A percentile compares a stretch with the other conserved stretches of the same genome.
Conservation (phyloP, 768 basidiomycete genomes). For the Phanerochaete carnosa region DNA sequence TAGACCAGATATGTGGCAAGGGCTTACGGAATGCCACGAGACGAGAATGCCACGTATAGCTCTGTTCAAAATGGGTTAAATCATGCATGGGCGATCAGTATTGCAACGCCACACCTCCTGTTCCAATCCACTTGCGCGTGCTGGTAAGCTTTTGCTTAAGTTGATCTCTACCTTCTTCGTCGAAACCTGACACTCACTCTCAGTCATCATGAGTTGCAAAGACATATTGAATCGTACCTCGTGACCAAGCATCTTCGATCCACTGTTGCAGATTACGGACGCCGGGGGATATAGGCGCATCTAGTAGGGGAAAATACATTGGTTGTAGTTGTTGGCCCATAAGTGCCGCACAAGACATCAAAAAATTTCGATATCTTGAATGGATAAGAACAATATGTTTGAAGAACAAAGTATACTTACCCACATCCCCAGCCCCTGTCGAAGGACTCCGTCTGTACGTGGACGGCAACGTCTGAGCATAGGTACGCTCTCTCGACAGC, state of each 20-base stretch:
- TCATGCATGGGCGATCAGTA: no score
- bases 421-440: constrained; percentile 63
- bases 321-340: constrained; percentile 64
- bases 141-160: constrained; percentile 50
- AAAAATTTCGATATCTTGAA: constrained; percentile 74
- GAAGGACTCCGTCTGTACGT: constrained; percentile 55
- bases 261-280: constrained; percentile 71
- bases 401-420: constrained; percentile 12
- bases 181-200: constrained; percentile 50
- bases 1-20: neutral
- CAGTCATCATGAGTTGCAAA: neutral
- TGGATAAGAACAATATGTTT: constrained; percentile 1
- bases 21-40: constrained; percentile 77
- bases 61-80: constrained; percentile 38
- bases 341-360: constrained; percentile 73
- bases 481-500: constrained; percentile 54
- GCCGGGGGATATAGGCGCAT: constrained; percentile 57
- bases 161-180: constrained; percentile 61
- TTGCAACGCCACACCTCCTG: constrained; percentile 69
- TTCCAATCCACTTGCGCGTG: constrained; percentile 78
- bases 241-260: constrained; percentile 81
- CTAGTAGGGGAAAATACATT: constrained; percentile 58
- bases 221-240: constrained; percentile 38
- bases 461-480: constrained; percentile 60
- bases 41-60: constrained; percentile 75